A percentile compares a stretch with the other conserved stretches of the same genome.
Evolutionary conservation across 2,329 filamentous ascomycete genomes (phyloP).

Genomic region (Sclerotinia glacialis): DNA sequence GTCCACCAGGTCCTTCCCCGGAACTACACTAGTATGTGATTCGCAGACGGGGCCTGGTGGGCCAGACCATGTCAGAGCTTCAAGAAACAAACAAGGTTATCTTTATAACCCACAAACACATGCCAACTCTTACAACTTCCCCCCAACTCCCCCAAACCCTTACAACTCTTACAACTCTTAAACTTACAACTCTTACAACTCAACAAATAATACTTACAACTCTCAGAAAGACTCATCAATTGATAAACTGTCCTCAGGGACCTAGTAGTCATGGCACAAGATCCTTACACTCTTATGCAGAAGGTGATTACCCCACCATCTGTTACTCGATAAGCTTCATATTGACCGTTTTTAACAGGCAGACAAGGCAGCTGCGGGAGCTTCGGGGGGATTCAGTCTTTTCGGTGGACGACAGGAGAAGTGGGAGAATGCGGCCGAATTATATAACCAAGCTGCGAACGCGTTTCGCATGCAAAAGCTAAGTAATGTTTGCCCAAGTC

Average conservation of each 20-base stretch:
- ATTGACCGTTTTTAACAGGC: slow-evolving; percentile 55
- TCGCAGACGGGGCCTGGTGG: slow-evolving; percentile 9
- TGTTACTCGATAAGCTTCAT: slow-evolving; percentile 27
- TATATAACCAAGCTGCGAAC: slow-evolving; percentile 86
- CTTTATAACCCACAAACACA: slow-evolving; percentile 21
- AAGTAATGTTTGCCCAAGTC: slow-evolving; percentile 51
- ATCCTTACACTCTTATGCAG: slow-evolving; percentile 74
- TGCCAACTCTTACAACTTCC: slow-evolving; percentile 41
- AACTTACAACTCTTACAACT: too few species aligned
- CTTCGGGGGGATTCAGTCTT: slow-evolving; percentile 79
- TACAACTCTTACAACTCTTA: too few species aligned
- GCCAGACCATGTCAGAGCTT: slow-evolving; percentile 11
- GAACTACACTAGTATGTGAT: slow-evolving; percentile 1
- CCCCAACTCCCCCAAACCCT: too few species aligned
- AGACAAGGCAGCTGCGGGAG: slow-evolving; percentile 75
- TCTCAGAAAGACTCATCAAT: too few species aligned
- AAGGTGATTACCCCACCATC: slow-evolving; percentile 55
- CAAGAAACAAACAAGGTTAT: slow-evolving; percentile 8
- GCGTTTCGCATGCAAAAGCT: slow-evolving; percentile 85
- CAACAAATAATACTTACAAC: too few species aligned
- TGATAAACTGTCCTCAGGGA: too few species aligned
- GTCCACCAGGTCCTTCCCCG: neutral
- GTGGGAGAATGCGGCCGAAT: slow-evolving; percentile 82
- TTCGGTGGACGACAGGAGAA: slow-evolving; percentile 87
- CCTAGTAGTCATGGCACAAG: slow-evolving; percentile 71